Percentiles rank a stretch among this genome's conserved stretches.
Conservation (phyloP, 2,329 filamentous ascomycete species). For the Metarhizium robertsii region DNA sequence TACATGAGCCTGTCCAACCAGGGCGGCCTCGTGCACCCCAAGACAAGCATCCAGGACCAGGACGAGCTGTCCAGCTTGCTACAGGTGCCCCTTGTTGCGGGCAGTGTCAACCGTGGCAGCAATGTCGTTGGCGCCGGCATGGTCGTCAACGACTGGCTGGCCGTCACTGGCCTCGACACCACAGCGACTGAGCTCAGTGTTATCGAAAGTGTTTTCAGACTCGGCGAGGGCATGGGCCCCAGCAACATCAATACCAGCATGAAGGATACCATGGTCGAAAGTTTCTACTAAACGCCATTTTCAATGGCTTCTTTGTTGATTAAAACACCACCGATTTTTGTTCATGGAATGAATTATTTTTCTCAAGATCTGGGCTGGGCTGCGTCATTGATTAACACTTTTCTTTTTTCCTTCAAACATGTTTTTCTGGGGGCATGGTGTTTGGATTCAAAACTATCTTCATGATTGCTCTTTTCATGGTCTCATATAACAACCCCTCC, state of each 20-base stretch:
- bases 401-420: neutral
- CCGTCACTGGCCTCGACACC: conserved; percentile 86
- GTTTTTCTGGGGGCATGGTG: conserved; percentile 4
- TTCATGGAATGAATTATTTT: neutral
- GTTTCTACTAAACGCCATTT: conserved; percentile 68
- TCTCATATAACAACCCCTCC: neutral
- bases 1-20: conserved; percentile 97
- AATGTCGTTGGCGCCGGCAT: conserved; percentile 77
- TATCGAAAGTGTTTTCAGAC: conserved; percentile 88
- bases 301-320: conserved; percentile 8
- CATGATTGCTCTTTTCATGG: neutral
- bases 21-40: conserved; percentile 93
- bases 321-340: neutral
- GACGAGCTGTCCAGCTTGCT: conserved; percentile 90
- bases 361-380: neutral
- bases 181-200: conserved; percentile 97
- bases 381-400: neutral
- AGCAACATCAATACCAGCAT: conserved; percentile 71
- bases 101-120: conserved; percentile 85
- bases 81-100: conserved; percentile 91
- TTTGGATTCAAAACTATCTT: conserved; percentile 5
- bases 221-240: conserved; percentile 78
- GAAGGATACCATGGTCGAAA: conserved; percentile 98
- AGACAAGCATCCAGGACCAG: conserved; percentile 95
- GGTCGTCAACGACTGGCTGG: conserved; percentile 75